These are phyloP conservation scores for Apiotrichum siamense DNA, from an alignment of 1,284 basidiomycete species.

Conservation along the genomic window DNA sequence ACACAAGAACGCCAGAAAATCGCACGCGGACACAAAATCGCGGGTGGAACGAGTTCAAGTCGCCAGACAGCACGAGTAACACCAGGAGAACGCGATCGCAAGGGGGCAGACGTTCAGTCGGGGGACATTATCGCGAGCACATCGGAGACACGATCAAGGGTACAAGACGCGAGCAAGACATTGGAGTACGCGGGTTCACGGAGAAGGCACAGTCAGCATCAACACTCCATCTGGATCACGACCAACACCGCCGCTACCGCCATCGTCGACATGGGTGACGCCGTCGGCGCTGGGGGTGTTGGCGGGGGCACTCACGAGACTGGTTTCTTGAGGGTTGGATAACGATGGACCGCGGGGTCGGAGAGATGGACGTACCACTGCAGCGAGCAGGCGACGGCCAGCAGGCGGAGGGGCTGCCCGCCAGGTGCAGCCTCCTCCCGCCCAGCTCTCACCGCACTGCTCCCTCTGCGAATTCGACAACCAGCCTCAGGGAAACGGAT, in stretches of 20 bases:
- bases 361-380: background rate
- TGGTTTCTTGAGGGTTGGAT: slow-evolving; percentile 17
- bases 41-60: background rate
- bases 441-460: background rate
- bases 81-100: too few species aligned
- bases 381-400: background rate
- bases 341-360: background rate
- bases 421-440: background rate
- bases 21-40: background rate
- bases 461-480: too few species aligned
- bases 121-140: too few species aligned
- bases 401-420: background rate
- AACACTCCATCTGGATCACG: slow-evolving; percentile 1
- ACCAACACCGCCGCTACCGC: background rate
- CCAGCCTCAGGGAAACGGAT: too few species aligned
- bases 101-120: too few species aligned
- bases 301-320: slow-evolving; percentile 11
- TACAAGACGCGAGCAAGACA: too few species aligned
- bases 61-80: too few species aligned
- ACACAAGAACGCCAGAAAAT: too few species aligned
- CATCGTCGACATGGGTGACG: too few species aligned
- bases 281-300: background rate
- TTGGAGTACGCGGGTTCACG: background rate
- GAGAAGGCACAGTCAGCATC: background rate
- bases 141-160: too few species aligned